Conservation (phyloP, 202 grass and related monocot species). For the Setaria viridis region DNA sequence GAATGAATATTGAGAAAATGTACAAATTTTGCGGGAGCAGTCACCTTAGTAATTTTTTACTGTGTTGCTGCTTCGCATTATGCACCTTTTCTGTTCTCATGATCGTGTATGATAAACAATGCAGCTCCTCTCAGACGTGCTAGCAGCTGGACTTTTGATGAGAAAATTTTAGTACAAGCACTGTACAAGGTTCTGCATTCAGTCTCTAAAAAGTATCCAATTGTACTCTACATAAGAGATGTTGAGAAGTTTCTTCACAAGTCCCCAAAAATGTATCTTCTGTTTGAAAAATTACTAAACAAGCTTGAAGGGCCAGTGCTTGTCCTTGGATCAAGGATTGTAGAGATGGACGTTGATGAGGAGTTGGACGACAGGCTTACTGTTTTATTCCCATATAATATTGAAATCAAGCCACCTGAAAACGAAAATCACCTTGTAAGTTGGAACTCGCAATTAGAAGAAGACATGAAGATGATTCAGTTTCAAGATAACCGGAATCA, state of each 20-base stretch:
- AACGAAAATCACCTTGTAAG: slow-evolving; percentile 77
- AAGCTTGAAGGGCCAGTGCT: slow-evolving; percentile 78
- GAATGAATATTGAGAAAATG: neutral
- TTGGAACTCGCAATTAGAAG: slow-evolving; percentile 97
- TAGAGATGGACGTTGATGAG: slow-evolving; percentile 62
- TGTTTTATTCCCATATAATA: slow-evolving; percentile 85
- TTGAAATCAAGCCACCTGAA: slow-evolving; percentile 87
- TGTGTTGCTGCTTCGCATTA: neutral
- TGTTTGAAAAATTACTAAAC: slow-evolving; percentile 84
- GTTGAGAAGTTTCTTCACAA: slow-evolving; percentile 81
- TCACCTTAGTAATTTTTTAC: slow-evolving; percentile 16
- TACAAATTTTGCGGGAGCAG: neutral
- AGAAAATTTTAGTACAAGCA: slow-evolving; percentile 92
- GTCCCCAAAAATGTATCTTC: slow-evolving; percentile 83
- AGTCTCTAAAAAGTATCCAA: slow-evolving; percentile 78
- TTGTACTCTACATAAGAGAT: slow-evolving; percentile 94
- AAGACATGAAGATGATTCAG: slow-evolving; percentile 97
- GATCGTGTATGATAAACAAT: slow-evolving; percentile 32
- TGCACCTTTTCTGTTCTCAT: slow-evolving; percentile 31
- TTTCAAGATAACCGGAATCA: slow-evolving; percentile 95
- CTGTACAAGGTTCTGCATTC: slow-evolving; percentile 85
- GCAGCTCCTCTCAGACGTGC: slow-evolving; percentile 74
- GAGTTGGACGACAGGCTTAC: slow-evolving; percentile 75
- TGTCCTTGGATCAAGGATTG: slow-evolving; percentile 82
- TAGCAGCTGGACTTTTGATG: slow-evolving; percentile 91